These are phyloP conservation scores for Botrytis elliptica DNA, from an alignment of 2,329 filamentous ascomycete genomes.

Conservation along the genomic window DNA sequence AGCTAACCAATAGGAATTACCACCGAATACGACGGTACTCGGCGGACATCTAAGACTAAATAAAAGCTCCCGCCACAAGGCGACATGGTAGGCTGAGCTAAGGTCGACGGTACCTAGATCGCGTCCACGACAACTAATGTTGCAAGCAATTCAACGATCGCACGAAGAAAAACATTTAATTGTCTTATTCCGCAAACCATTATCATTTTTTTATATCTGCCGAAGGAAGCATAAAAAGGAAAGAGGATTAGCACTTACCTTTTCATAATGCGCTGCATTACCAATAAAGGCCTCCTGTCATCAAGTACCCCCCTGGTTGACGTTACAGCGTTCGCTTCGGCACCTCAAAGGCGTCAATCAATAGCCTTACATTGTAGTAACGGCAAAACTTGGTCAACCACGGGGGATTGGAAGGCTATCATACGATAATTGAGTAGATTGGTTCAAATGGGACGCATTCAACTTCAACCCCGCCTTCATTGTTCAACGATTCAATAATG, in stretches of 20 bases:
- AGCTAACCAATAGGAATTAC: neutral
- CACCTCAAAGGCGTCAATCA: conserved; percentile 3
- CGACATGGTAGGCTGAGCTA: neutral
- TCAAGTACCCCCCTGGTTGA: neutral
- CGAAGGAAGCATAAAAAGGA: neutral
- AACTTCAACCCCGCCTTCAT: neutral
- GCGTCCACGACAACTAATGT: neutral
- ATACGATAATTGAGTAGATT: neutral
- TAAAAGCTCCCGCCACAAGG: neutral
- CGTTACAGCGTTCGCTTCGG: conserved; percentile 10
- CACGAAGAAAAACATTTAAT: neutral
- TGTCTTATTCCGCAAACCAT: neutral
- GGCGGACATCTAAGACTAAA: neutral
- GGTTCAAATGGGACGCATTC: neutral
- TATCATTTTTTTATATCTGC: neutral
- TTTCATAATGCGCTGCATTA: neutral
- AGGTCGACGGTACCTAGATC: neutral
- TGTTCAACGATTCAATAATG: neutral
- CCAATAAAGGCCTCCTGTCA: neutral
- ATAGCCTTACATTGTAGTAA: neutral
- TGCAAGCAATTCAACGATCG: neutral
- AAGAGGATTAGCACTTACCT: neutral
- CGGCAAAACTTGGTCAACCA: neutral
- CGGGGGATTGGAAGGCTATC: neutral
- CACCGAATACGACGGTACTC: conserved; percentile 3